Base-by-base conservation (phyloP, 768 basidiomycete species). In the Agaricus bisporus region DNA sequence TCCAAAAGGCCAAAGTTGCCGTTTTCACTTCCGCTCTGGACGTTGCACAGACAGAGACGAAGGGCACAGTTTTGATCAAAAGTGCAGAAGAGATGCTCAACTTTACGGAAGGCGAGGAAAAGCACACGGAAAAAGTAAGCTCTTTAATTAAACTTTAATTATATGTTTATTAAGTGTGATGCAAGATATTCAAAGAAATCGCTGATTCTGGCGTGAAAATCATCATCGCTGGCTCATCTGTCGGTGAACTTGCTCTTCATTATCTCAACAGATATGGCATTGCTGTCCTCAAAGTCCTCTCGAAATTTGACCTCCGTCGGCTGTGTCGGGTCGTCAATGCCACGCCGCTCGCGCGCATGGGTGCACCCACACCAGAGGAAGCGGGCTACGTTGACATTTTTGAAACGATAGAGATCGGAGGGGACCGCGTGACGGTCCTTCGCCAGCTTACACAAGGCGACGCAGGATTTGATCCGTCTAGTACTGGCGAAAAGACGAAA, bases 81-180 rank as follows among this genome's bases (percentile, higher is more conserved):
- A 98, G 82, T 66, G 91, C 94, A 8, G 87, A 95, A 43, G 95
- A 99, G 66, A 90, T 99, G 84, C 79, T 99, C 59, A 94, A 97
- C 73, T 99, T 99, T 64, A 94, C 95, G 0, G 77, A 81, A 3
- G 97, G 93, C 15, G 97, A 99, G 70, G 97, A 99, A 71, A 86
- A 95, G 68, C 94, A 98, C 63, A 77, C 97, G 48, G 95, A 98
- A 77, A 94, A 90, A 76, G 87, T 83, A 28, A 20, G 57, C 49
- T 7, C 15, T 29, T 22, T 6, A 17, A 2, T 43, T 17, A 10
- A 18, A 9, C 11, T 4, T 3, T 12, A 22, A 14, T 14, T 44
- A 22, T 46, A 12, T n/a, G 1, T 48, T 49, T 10, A 12, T 5
- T 39, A 6, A 58, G 2, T 32, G 11, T 7, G 3, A 8, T 14